These are phyloP conservation scores for Chalaropsis ovoidea DNA, from an alignment of 2,329 filamentous ascomycete genomes.

Conservation along the genomic window DNA sequence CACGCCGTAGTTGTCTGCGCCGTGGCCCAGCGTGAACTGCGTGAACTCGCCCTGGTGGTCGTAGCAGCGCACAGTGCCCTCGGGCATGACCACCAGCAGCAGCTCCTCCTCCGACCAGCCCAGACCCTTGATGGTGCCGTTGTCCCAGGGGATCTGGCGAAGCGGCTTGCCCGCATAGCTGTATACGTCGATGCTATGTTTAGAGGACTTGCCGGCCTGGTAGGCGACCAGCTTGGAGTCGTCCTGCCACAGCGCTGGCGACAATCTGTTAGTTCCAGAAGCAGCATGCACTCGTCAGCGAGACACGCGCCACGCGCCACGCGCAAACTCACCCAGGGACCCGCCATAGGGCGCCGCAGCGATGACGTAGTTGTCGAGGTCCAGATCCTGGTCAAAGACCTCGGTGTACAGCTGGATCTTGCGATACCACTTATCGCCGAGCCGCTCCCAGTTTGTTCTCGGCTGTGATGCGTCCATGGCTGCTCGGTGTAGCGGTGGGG, in stretches of 20 bases:
- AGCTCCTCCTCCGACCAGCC: constrained; percentile 97
- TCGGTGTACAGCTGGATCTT: constrained; percentile 88
- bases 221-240: constrained; percentile 74
- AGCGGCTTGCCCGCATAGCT: constrained; percentile 85
- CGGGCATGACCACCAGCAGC: constrained; percentile 74
- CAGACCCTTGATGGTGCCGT: constrained; percentile 73
- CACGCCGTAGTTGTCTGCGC: constrained; percentile 79
- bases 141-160: constrained; percentile 80
- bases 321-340: constrained; percentile 63
- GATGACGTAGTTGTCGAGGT: constrained; percentile 89
- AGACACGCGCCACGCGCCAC: constrained; percentile 14
- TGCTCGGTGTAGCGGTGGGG: neutral
- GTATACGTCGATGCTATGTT: constrained; percentile 86
- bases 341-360: constrained; percentile 87
- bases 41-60: constrained; percentile 91
- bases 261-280: neutral
- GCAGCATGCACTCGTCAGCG: neutral
- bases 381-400: constrained; percentile 84
- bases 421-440: constrained; percentile 90
- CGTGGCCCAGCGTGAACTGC: constrained; percentile 84
- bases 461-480: constrained; percentile 53
- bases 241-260: constrained; percentile 76
- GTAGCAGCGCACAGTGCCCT: constrained; percentile 84
- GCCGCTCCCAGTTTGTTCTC: constrained; percentile 85
- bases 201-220: constrained; percentile 58